Evolutionary conservation across 2,329 filamentous ascomycete species (phyloP).

Genomic region (Ceratocystis eucalypticola): DNA sequence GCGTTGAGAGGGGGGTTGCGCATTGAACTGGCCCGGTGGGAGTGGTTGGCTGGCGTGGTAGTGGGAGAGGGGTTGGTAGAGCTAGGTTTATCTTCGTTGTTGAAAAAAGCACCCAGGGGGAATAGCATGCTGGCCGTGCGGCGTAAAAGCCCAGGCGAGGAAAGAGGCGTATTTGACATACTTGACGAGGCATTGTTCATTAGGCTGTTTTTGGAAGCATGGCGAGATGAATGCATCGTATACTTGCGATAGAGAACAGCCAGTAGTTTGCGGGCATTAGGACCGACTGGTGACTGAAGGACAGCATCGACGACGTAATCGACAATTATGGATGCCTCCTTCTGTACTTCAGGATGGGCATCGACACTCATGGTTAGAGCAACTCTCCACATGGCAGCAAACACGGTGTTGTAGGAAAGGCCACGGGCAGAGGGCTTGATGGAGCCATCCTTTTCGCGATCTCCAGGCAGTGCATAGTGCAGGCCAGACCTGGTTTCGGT

Average conservation of each 20-base stretch:
- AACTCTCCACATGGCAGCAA: slow-evolving; percentile 89
- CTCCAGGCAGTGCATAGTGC: slow-evolving; percentile 44
- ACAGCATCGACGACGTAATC: slow-evolving; percentile 73
- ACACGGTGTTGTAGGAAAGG: slow-evolving; percentile 75
- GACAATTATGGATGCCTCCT: slow-evolving; percentile 70
- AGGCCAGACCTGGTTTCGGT: slow-evolving; percentile 48
- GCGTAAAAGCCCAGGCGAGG: slow-evolving; percentile 46
- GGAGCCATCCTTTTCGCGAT: slow-evolving; percentile 43
- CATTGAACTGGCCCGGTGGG: slow-evolving; percentile 25
- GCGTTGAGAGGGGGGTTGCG: slow-evolving; percentile 11
- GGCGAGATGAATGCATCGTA: slow-evolving; percentile 30
- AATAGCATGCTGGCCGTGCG: slow-evolving; percentile 52
- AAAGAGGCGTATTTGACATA: slow-evolving; percentile 30
- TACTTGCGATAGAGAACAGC: slow-evolving; percentile 52
- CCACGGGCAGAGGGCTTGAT: slow-evolving; percentile 45
- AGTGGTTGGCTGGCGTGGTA: slow-evolving; percentile 20
- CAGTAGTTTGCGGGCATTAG: slow-evolving; percentile 56
- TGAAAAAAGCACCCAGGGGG: slow-evolving; percentile 38
- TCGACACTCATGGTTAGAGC: slow-evolving; percentile 82
- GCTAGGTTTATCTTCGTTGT: slow-evolving; percentile 33
- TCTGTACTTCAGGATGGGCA: slow-evolving; percentile 83
- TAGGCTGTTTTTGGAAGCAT: slow-evolving; percentile 25
- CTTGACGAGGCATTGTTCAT: slow-evolving; percentile 24
- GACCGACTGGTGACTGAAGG: slow-evolving; percentile 61
- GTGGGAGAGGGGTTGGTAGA: slow-evolving; percentile 25